A percentile compares a stretch with the other conserved stretches of the same genome.
Evolutionary conservation across 2,329 filamentous ascomycete species (phyloP).

Genomic region (Fusarium pilosicola): DNA sequence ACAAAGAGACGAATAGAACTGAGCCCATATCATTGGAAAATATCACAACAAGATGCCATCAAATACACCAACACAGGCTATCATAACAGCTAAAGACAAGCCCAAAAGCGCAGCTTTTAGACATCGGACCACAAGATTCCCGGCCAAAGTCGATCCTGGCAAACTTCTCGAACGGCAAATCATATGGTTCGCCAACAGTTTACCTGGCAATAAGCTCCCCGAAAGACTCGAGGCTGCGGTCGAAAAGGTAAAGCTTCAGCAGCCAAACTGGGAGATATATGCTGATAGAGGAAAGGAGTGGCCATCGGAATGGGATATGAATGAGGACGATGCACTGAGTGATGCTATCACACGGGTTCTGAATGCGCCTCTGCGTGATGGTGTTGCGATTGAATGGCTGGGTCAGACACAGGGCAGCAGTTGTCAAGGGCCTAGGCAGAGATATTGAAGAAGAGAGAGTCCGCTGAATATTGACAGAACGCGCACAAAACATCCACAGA

Average conservation of each 20-base stretch:
- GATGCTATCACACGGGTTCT: background rate
- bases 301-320: background rate
- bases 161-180: background rate
- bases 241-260: background rate
- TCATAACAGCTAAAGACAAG: background rate
- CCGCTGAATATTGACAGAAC: too few species aligned
- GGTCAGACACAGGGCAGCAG: background rate
- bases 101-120: background rate
- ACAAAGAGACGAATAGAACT: too few species aligned
- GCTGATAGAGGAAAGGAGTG: background rate
- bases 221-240: background rate
- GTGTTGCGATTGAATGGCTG: background rate
- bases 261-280: background rate
- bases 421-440: too few species aligned
- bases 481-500: too few species aligned
- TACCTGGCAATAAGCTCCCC: background rate
- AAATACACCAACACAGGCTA: background rate
- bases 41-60: rapidly evolving
- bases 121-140: background rate
- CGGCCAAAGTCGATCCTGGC: rapidly evolving
- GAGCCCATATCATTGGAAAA: rapidly evolving
- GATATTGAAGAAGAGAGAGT: background rate
- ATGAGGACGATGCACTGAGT: background rate
- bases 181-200: background rate
- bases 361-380: background rate